Percentiles rank a stretch among this genome's conserved stretches.
Conservation (phyloP, 2,329 filamentous ascomycete species). For the Diaporthe amygdali region DNA sequence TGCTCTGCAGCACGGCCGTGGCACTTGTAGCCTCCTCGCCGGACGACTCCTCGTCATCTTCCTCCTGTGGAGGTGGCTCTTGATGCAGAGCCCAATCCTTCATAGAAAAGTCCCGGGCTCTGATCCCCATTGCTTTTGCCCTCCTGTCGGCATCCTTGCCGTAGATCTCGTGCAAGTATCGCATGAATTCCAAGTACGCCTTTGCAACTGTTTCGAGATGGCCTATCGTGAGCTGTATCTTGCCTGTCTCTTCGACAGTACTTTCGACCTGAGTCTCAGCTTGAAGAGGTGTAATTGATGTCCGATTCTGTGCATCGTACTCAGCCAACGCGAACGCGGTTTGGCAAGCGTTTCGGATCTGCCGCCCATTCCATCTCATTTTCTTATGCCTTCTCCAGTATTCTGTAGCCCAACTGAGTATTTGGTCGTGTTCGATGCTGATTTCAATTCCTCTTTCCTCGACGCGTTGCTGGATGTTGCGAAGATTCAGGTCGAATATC, state of each 20-base stretch:
- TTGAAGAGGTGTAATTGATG: not conserved
- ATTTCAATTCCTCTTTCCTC: not conserved
- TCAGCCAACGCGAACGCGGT: slow-evolving; percentile 18
- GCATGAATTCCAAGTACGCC: slow-evolving; percentile 15
- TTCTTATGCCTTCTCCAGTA: not conserved
- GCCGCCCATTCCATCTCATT: slow-evolving; percentile 20
- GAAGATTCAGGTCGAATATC: slow-evolving; percentile 50
- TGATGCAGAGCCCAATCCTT: not conserved
- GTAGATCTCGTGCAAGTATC: slow-evolving; percentile 13
- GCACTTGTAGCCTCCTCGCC: not conserved
- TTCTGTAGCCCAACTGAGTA: not conserved
- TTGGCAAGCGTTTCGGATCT: slow-evolving; percentile 21
- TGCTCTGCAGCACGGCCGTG: not conserved
- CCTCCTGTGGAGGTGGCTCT: not conserved
- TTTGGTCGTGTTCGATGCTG: not conserved
- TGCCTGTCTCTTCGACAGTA: not conserved
- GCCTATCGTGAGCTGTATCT: not conserved
- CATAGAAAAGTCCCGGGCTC: not conserved
- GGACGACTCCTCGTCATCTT: not conserved
- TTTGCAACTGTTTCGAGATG: slow-evolving; percentile 12
- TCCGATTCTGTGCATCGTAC: slow-evolving; percentile 10
- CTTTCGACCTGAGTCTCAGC: not conserved
- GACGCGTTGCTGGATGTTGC: slow-evolving; percentile 25
- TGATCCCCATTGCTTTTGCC: not conserved
- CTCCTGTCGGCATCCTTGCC: not conserved